phyloP scores from a whole-genome alignment of 768 basidiomycete genomes.

The Pholiota microspora region DNA sequence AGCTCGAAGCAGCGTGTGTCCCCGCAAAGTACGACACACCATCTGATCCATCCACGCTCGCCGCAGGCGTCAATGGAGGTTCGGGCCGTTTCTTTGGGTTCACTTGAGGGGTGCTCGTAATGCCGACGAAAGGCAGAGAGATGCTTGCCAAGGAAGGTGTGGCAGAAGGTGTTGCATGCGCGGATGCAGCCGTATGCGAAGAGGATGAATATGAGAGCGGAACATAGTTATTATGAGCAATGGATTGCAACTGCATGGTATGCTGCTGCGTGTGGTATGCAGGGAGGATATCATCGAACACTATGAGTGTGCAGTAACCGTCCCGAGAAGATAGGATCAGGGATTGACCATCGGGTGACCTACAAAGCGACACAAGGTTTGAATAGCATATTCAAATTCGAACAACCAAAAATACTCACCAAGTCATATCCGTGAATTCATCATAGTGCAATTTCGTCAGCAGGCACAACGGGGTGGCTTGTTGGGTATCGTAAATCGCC shows the following conservation, averaged over 20 bases:
- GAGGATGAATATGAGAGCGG: conserved; percentile 45
- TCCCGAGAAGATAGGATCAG: conserved; percentile 91
- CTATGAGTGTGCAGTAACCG: conserved; percentile 93
- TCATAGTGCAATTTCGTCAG: conserved; percentile 96
- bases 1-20: conserved; percentile 20
- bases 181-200: conserved; percentile 23
- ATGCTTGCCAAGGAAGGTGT: conserved; percentile 32
- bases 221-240: conserved; percentile 81
- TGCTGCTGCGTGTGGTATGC: conserved; percentile 90
- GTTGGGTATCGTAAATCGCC: conserved; percentile 95
- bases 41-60: conserved; percentile 46
- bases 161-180: conserved; percentile 33
- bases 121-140: conserved; percentile 25
- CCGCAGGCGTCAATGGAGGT: conserved; percentile 47
- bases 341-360: conserved; percentile 95
- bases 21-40: conserved; percentile 14
- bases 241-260: conserved; percentile 85
- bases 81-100: conserved; percentile 40
- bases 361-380: conserved; percentile 27
- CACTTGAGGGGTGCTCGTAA: conserved; percentile 4
- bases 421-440: conserved; percentile 95
- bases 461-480: conserved; percentile 86
- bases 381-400: conserved; percentile 1
- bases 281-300: conserved; percentile 92
- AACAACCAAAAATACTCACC: conserved; percentile 50